These are phyloP conservation scores for Calonectria pteridis DNA, from an alignment of 2,329 filamentous ascomycete genomes.

Conservation along the genomic window DNA sequence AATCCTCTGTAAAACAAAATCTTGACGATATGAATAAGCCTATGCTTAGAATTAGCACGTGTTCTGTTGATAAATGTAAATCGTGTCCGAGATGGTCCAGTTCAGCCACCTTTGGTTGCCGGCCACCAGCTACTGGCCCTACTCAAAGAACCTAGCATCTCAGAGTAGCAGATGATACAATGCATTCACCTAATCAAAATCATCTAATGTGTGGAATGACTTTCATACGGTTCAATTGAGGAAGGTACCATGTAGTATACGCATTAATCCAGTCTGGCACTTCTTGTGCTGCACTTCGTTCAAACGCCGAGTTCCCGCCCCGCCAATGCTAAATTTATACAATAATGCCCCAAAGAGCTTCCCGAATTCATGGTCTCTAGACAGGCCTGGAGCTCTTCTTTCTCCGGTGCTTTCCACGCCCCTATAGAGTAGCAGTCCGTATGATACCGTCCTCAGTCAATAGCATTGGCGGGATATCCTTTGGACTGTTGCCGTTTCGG, in stretches of 20 bases:
- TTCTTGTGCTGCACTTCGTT: neutral
- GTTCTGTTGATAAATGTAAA: neutral
- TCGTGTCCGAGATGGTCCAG: neutral
- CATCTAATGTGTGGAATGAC: neutral
- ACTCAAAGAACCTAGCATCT: neutral
- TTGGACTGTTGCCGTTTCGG: slow-evolving; percentile 68
- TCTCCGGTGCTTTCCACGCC: slow-evolving; percentile 21
- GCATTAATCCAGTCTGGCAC: neutral
- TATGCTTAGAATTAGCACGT: neutral
- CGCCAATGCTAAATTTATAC: neutral
- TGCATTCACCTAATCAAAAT: neutral
- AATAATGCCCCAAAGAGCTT: neutral
- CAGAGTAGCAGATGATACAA: neutral
- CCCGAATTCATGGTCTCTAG: neutral
- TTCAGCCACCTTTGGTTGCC: neutral
- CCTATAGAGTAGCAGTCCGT: slow-evolving; percentile 55
- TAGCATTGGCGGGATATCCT: slow-evolving; percentile 55
- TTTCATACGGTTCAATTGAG: neutral
- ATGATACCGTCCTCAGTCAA: slow-evolving; percentile 51
- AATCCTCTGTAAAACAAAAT: neutral
- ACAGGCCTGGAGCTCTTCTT: neutral
- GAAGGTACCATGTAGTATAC: neutral
- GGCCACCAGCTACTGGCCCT: neutral
- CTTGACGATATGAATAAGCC: neutral
- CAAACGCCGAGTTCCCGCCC: neutral